These are phyloP conservation scores for Thymus mandschuricus DNA, from an alignment of 257 asterid species.

Conservation along the genomic window DNA sequence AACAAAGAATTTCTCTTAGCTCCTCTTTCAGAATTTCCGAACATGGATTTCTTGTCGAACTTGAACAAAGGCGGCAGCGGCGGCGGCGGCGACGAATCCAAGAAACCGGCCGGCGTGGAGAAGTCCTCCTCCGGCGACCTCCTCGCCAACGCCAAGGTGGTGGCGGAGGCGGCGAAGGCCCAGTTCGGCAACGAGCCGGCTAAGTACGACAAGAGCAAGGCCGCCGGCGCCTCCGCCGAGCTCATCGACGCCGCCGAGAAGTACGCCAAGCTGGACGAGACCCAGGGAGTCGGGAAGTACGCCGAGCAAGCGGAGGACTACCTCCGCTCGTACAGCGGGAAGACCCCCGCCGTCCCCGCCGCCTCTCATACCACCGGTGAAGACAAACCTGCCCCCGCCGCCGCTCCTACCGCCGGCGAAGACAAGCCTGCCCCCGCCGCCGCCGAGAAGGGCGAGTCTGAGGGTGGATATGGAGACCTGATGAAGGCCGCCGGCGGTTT, in stretches of 20 bases:
- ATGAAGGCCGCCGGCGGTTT: conserved; percentile 56
- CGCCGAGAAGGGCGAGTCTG: conserved; percentile 29
- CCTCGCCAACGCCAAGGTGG: conserved; percentile 46
- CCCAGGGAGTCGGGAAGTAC: conserved; percentile 56
- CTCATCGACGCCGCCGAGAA: conserved; percentile 44
- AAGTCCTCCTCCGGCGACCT: conserved; percentile 40
- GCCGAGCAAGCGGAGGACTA: conserved; percentile 63
- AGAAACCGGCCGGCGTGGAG: conserved; percentile 34
- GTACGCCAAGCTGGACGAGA: conserved; percentile 55
- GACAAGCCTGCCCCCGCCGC: conserved; percentile 7
- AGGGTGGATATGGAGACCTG: conserved; percentile 47
- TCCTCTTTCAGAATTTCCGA: not conserved
- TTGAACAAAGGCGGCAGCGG: conserved; percentile 24
- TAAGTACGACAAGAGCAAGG: conserved; percentile 44
- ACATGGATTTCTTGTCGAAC: conserved; percentile 43
- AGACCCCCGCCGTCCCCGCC: conserved; percentile 13
- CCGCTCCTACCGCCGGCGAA: not conserved
- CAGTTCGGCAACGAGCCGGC: conserved; percentile 41
- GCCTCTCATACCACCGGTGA: conserved; percentile 23
- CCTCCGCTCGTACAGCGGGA: conserved; percentile 42
- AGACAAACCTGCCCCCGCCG: conserved; percentile 11
- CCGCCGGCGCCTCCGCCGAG: conserved; percentile 55
- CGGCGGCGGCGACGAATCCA: conserved; percentile 27
- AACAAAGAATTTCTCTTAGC: too few species aligned
- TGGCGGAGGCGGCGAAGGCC: conserved; percentile 58